phyloP scores from a whole-genome alignment of 257 asterid species.

The Misopates orontium region DNA sequence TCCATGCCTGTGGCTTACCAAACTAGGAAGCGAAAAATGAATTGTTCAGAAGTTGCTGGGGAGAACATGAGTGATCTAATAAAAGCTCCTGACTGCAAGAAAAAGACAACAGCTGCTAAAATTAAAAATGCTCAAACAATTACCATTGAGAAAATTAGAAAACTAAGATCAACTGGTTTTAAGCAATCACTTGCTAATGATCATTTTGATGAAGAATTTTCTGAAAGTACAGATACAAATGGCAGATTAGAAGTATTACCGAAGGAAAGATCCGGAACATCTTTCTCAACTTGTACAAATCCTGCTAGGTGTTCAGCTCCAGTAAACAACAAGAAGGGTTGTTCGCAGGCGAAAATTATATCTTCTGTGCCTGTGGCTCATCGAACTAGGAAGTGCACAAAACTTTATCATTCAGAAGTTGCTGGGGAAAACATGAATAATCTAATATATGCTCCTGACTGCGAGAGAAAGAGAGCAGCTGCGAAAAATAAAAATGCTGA shows the following conservation, averaged over 20 bases:
- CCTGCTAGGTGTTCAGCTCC: constrained; percentile 37
- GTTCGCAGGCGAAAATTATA: constrained; percentile 38
- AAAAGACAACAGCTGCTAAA: constrained; percentile 34
- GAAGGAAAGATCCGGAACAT: constrained; percentile 29
- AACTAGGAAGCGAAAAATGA: constrained; percentile 51
- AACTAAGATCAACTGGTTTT: constrained; percentile 30
- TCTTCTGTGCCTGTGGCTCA: constrained; percentile 55
- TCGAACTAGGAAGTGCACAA: constrained; percentile 56
- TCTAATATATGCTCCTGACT: constrained; percentile 27
- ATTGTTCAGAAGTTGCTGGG: constrained; percentile 33
- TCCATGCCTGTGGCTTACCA: constrained; percentile 60
- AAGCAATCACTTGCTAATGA: constrained; percentile 26
- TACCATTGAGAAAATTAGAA: constrained; percentile 38
- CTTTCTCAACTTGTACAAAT: constrained; percentile 31
- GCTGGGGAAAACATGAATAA: constrained; percentile 34
- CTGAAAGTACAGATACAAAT: constrained; percentile 35
- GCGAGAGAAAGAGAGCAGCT: constrained; percentile 37
- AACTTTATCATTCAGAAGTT: constrained; percentile 31
- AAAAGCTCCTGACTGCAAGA: constrained; percentile 32
- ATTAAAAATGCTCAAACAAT: constrained; percentile 30
- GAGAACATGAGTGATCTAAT: constrained; percentile 31
- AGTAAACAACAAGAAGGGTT: constrained; percentile 30
- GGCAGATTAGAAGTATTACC: constrained; percentile 45
- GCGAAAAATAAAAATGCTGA: constrained; percentile 30
- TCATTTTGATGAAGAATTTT: constrained; percentile 32